phyloP scores from a whole-genome alignment of 2,329 filamentous ascomycete genomes.

The Ophiosphaerella narmari region DNA sequence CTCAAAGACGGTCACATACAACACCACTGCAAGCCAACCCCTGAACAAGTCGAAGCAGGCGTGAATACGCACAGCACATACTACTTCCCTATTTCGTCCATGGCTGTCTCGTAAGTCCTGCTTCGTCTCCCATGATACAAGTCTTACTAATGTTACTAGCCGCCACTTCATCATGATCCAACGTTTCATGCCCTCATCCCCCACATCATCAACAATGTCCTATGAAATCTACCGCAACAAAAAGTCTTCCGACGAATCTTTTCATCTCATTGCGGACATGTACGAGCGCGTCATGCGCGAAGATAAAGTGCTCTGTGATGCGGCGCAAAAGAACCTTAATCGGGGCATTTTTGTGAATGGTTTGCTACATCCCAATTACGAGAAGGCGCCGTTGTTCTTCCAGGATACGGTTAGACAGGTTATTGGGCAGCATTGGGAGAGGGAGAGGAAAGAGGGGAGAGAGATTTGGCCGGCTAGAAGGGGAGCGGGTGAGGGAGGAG shows the following conservation, averaged over 20 bases:
- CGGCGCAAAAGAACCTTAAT: constrained; percentile 63
- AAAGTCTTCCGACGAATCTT: constrained; percentile 60
- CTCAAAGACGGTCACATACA: constrained; percentile 31
- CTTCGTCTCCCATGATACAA: not conserved
- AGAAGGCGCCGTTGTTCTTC: constrained; percentile 62
- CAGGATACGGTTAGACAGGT: constrained; percentile 55
- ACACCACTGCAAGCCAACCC: constrained; percentile 25
- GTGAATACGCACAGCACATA: constrained; percentile 31
- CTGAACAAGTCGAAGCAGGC: constrained; percentile 21
- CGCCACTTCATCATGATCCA: constrained; percentile 65
- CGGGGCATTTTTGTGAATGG: constrained; percentile 65
- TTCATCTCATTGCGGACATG: constrained; percentile 60
- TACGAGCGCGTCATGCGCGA: constrained; percentile 67
- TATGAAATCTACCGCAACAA: constrained; percentile 68
- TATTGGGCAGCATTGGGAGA: constrained; percentile 39
- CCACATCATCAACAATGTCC: constrained; percentile 57
- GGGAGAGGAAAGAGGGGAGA: constrained; percentile 20
- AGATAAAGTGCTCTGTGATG: constrained; percentile 64
- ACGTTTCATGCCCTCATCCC: constrained; percentile 60
- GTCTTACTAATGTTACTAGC: constrained; percentile 3
- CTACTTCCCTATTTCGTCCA: constrained; percentile 32
- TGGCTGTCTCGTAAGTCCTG: constrained; percentile 23
- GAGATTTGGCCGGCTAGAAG: constrained; percentile 44
- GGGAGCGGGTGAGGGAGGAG: constrained; percentile 48
- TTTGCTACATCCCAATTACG: constrained; percentile 62